Evolutionary conservation across 1,284 basidiomycete species (phyloP).

Genomic region (Sphagnurus paluster): DNA sequence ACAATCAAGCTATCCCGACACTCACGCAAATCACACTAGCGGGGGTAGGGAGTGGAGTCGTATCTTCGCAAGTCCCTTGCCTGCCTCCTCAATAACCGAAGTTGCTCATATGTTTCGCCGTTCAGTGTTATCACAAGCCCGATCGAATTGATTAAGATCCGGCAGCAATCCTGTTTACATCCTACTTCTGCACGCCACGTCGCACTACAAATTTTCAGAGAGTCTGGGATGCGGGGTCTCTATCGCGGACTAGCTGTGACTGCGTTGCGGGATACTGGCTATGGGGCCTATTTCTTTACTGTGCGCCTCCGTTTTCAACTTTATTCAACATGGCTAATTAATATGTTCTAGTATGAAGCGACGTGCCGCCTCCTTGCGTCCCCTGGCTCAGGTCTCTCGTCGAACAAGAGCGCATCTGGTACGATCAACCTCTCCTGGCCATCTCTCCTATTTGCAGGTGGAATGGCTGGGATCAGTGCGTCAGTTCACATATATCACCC

Average conservation of each 20-base stretch:
- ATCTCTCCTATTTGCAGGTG: constrained; percentile 74
- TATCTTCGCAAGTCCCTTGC: constrained; percentile 62
- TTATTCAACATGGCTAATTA: background rate
- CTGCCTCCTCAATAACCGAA: background rate
- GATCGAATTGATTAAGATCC: constrained; percentile 85
- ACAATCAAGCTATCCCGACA: constrained; percentile 48
- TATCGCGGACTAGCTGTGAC: constrained; percentile 78
- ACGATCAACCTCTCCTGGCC: constrained; percentile 51
- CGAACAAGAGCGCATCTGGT: constrained; percentile 21
- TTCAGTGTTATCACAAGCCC: constrained; percentile 75
- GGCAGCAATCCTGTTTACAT: constrained; percentile 61
- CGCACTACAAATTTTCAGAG: constrained; percentile 51
- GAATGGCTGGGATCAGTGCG: constrained; percentile 65
- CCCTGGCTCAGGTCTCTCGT: constrained; percentile 10
- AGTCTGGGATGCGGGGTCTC: constrained; percentile 64
- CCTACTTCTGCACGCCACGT: constrained; percentile 49
- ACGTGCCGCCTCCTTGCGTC: constrained; percentile 59
- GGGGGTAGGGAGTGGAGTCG: constrained; percentile 74
- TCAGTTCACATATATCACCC: background rate
- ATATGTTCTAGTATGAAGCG: constrained; percentile 63
- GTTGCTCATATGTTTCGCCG: background rate
- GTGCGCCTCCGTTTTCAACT: constrained; percentile 33
- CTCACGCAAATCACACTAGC: constrained; percentile 73
- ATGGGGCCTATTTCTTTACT: constrained; percentile 81
- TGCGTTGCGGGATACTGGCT: constrained; percentile 73